Evolutionary conservation across 352 stramenopile species (phyloP).

Genomic region (Thalassiosira livingstoniorum): DNA sequence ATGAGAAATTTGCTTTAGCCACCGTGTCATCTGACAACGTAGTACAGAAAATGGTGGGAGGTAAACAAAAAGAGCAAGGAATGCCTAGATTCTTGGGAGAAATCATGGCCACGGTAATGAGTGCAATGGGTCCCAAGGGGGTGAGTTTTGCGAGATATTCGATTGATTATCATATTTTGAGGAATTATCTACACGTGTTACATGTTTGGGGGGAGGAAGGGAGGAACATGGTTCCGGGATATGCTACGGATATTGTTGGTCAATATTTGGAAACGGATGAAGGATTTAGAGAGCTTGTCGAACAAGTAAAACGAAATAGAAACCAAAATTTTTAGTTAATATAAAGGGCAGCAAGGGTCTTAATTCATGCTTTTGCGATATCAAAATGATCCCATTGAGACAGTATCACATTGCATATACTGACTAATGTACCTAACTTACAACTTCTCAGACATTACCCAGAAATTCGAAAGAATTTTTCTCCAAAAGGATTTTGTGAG

Average conservation of each 20-base stretch:
- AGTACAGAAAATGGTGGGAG: constrained; percentile 66
- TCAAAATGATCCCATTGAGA: too few species aligned
- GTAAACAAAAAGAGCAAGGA: constrained; percentile 55
- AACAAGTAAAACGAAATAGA: constrained; percentile 42
- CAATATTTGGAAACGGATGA: constrained; percentile 65
- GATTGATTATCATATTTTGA: constrained; percentile 83
- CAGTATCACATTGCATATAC: too few species aligned
- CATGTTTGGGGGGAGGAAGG: constrained; percentile 64
- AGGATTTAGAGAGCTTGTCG: constrained; percentile 34
- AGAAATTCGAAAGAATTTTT: too few species aligned
- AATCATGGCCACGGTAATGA: constrained; percentile 72
- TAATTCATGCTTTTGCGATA: too few species aligned
- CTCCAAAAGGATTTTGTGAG: too few species aligned
- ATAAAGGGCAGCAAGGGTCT: too few species aligned
- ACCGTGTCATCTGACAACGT: constrained; percentile 75
- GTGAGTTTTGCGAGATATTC: constrained; percentile 81
- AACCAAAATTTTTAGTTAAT: constrained; percentile 7
- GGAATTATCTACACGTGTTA: constrained; percentile 80
- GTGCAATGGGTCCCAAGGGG: constrained; percentile 71
- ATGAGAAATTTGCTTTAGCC: constrained; percentile 68
- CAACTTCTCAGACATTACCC: too few species aligned
- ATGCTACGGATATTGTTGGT: constrained; percentile 67
- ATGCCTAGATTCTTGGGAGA: constrained; percentile 75
- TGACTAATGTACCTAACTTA: too few species aligned
- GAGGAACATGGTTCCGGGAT: constrained; percentile 60